Base-by-base conservation (phyloP, 495 filamentous ascomycete genomes). In the Aspergillus funiculosus region DNA sequence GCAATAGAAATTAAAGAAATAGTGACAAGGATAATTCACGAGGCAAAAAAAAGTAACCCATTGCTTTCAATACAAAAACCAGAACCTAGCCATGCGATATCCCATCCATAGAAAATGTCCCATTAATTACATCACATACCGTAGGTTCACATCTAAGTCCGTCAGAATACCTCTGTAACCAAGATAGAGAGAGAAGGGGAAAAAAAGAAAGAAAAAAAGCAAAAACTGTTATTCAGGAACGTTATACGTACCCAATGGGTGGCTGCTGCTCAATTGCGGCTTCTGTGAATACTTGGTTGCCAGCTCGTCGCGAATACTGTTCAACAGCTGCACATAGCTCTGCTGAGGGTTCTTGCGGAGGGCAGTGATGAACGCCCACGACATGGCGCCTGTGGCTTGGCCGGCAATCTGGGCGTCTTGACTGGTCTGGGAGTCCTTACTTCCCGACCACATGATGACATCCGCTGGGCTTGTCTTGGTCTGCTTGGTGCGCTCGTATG, bases 301-400 rank as follows among this genome's bases (percentile, higher is more conserved):
- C 51, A 98, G 71, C 65, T 95, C 92, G 42, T 94, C 89, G 28
- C 92, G 85, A 59, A 98, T 96, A 67, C 80, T 94, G 71, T 94
- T 96, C 49, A 98, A 76, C 49, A 98, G 67, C 66, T 94, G 86
- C 43, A 97, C 87, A 59, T 97, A 97, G 70, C 89, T 95, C 75
- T 97, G 92, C 62, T 96, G 88, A 2, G 92, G 92, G 56, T 95
- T 95, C 76, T 95, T 95, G 74, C 91, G 90, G 41, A 98, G 77
- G 28, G 89, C 85, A 4, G 75, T 83, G 62, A 98, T 90, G 63
- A 98, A 98, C 5, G 92, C 92, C 81, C 87, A 96, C 5, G 88
- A 94, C 91, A 98, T 96, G 61, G 92, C 92, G 26, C 92, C 92
- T 1, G 92, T 96, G 13, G 92, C 92, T 60, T 96, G 80, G 36